A percentile compares a stretch with the other conserved stretches of the same genome.
Conservation (phyloP, 202 grass and related monocot genomes). For the Zizania palustris region DNA sequence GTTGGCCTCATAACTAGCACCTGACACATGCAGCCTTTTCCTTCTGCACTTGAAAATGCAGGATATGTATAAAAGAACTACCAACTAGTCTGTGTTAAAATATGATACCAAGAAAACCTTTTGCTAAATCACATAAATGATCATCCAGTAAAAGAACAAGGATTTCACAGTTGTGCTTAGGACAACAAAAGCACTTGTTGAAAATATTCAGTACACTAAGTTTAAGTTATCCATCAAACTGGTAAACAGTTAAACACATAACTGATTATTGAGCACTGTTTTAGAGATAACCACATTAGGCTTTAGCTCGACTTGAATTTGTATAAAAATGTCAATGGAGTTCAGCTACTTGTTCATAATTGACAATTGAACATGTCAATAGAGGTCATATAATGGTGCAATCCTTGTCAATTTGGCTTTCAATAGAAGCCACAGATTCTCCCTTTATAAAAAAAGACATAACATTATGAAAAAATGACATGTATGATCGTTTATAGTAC, state of each 20-base stretch:
- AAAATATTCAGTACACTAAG: conserved; percentile 8
- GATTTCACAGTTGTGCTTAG: conserved; percentile 15
- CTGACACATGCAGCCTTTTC: conserved; percentile 50
- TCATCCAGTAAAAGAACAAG: conserved; percentile 6
- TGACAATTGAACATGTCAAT: conserved; percentile 21
- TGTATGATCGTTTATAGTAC: conserved; percentile 37
- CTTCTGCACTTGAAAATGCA: conserved; percentile 53
- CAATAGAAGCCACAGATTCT: too few species aligned
- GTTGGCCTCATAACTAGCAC: conserved; percentile 22
- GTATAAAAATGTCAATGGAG: not conserved
- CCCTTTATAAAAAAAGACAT: not conserved
- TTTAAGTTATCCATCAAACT: conserved; percentile 30
- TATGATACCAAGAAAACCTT: conserved; percentile 12
- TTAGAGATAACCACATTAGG: not conserved
- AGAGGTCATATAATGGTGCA: not conserved
- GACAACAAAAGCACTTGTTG: conserved; percentile 9
- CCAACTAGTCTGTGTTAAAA: conserved; percentile 5
- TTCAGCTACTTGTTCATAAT: not conserved
- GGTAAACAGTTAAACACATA: conserved; percentile 34
- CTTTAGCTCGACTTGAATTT: not conserved
- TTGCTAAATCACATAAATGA: conserved; percentile 18
- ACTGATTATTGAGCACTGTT: conserved; percentile 8
- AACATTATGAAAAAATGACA: conserved; percentile 33
- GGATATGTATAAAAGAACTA: conserved; percentile 32
- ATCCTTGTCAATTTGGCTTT: too few species aligned